Evolutionary conservation across 2,329 filamentous ascomycete species (phyloP).

Genomic region (Stagonosporopsis cucurbitacearum): DNA sequence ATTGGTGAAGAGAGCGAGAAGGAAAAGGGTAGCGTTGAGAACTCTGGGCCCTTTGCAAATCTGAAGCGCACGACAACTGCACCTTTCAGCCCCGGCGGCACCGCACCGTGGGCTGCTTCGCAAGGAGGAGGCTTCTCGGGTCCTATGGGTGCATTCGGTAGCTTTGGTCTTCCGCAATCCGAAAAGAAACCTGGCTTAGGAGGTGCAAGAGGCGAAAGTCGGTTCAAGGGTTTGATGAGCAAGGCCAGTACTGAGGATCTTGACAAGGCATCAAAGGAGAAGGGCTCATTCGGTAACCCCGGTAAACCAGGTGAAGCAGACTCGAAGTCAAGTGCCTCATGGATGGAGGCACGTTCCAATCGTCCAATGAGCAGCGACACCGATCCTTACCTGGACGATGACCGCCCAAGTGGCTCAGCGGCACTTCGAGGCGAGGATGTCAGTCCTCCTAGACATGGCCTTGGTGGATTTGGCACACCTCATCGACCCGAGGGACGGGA

Average conservation of each 20-base stretch:
- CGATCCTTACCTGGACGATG: conserved; percentile 75
- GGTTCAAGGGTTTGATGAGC: conserved; percentile 82
- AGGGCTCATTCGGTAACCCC: conserved; percentile 60
- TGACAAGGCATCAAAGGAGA: conserved; percentile 59
- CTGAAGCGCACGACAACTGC: conserved; percentile 64
- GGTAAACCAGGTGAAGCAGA: conserved; percentile 62
- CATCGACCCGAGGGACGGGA: conserved; percentile 61
- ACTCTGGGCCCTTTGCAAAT: conserved; percentile 56
- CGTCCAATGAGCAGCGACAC: conserved; percentile 67
- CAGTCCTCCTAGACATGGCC: conserved; percentile 59
- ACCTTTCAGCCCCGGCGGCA: conserved; percentile 59
- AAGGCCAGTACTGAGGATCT: conserved; percentile 77
- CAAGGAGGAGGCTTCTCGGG: conserved; percentile 67
- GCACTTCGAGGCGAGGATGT: conserved; percentile 78
- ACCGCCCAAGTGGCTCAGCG: conserved; percentile 70
- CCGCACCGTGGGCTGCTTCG: conserved; percentile 64
- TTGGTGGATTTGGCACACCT: conserved; percentile 52
- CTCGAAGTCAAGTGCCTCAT: conserved; percentile 57
- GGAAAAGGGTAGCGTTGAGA: conserved; percentile 52
- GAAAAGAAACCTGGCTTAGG: conserved; percentile 77
- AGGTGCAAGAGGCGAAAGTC: conserved; percentile 75
- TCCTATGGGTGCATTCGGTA: conserved; percentile 86
- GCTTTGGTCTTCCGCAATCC: conserved; percentile 67
- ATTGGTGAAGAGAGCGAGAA: conserved; percentile 60
- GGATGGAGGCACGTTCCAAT: conserved; percentile 57